These are phyloP conservation scores for Phytophthora hybrid DNA, from an alignment of 352 stramenopile species.

Conservation along the genomic window DNA sequence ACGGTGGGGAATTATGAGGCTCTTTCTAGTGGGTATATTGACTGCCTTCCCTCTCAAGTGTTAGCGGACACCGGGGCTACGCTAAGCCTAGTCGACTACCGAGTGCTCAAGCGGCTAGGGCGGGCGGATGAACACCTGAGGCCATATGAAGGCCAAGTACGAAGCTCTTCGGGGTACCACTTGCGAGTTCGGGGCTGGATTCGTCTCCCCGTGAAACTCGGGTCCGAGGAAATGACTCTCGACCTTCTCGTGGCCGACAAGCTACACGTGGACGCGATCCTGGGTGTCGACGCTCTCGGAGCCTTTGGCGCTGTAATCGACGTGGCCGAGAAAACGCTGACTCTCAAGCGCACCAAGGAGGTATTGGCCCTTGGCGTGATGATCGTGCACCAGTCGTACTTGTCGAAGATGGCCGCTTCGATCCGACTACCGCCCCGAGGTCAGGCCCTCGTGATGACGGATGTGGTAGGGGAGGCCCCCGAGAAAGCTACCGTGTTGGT, in stretches of 20 bases:
- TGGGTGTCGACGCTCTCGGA: neutral
- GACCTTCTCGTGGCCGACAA: neutral
- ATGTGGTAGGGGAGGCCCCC: neutral
- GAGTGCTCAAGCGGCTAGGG: neutral
- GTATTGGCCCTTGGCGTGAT: neutral
- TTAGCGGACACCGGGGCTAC: slow-evolving; percentile 1
- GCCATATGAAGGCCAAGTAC: neutral
- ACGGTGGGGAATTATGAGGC: neutral
- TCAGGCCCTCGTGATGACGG: neutral
- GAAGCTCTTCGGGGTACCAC: neutral
- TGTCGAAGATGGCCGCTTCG: neutral
- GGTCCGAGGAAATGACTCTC: neutral
- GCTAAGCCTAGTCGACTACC: neutral
- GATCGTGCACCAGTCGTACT: neutral
- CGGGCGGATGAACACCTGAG: neutral
- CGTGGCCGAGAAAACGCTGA: neutral
- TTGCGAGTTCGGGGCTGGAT: neutral
- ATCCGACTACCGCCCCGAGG: neutral
- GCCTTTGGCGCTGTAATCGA: slow-evolving; percentile 2
- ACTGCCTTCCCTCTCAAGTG: neutral
- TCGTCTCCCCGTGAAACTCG: neutral
- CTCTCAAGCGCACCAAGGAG: neutral
- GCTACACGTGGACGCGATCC: neutral
- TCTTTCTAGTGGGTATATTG: neutral
- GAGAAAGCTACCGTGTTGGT: neutral